These are phyloP conservation scores for Casuarina cunninghamiana DNA, from an alignment of 306 rosid species.

Conservation along the genomic window DNA sequence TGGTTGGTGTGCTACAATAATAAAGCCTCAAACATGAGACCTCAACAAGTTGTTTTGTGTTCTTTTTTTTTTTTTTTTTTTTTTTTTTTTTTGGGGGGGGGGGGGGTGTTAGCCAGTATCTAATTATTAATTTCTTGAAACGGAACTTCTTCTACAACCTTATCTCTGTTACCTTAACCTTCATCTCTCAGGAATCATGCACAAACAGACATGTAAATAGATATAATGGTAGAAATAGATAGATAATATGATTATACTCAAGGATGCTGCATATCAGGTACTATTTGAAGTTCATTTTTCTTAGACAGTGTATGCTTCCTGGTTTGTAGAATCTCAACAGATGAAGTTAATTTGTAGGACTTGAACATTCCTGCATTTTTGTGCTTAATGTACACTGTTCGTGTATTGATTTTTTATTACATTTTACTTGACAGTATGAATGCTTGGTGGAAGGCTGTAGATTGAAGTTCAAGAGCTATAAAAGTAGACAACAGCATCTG, in stretches of 20 bases:
- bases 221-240: background rate
- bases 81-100: too few relatives aligned
- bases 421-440: conserved; percentile 59
- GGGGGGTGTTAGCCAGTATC: background rate
- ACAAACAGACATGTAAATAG: background rate
- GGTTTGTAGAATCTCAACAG: background rate
- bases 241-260: background rate
- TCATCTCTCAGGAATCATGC: background rate
- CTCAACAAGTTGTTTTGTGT: background rate
- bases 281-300: conserved; percentile 14
- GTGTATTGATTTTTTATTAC: background rate
- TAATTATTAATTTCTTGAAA: background rate
- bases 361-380: background rate
- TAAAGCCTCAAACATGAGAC: background rate
- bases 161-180: background rate
- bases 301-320: background rate
- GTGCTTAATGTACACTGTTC: background rate
- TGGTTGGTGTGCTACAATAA: background rate
- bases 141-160: background rate
- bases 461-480: conserved; percentile 79
- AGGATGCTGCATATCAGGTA: background rate
- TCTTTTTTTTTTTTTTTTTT: background rate
- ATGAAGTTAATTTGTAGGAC: background rate
- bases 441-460: conserved; percentile 88
- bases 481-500: conserved; percentile 83